A percentile compares a stretch with the other conserved stretches of the same genome.
Evolutionary conservation across 345 rosid species (phyloP).

Genomic region (Murraya paniculata): DNA sequence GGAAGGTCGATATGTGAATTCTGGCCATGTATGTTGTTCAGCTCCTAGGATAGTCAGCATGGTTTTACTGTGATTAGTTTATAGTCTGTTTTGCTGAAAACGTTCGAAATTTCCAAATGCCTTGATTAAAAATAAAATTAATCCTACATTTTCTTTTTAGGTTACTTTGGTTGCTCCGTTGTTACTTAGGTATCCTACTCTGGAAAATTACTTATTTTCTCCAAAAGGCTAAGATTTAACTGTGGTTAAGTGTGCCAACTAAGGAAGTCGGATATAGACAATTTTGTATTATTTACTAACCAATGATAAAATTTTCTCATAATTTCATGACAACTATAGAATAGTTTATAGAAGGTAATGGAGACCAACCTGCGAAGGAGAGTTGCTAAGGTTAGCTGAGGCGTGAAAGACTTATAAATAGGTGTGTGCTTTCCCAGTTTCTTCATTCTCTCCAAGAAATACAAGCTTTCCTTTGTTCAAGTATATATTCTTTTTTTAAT

Average conservation of each 20-base stretch:
- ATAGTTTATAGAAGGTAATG: slow-evolving; percentile 16
- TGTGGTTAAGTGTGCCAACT: slow-evolving; percentile 13
- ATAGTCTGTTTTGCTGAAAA: neutral
- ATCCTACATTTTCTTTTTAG: neutral
- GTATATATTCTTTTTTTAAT: neutral
- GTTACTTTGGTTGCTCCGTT: neutral
- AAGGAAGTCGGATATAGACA: slow-evolving; percentile 7
- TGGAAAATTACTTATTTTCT: neutral
- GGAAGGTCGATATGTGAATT: neutral
- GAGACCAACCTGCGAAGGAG: slow-evolving; percentile 5
- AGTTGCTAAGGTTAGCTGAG: neutral
- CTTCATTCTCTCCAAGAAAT: neutral
- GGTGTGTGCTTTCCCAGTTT: neutral
- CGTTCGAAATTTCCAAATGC: neutral
- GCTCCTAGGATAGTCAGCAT: neutral
- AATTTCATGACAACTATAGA: neutral
- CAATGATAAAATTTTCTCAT: slow-evolving; percentile 1
- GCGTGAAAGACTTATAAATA: slow-evolving; percentile 26
- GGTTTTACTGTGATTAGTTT: neutral
- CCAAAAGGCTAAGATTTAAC: neutral
- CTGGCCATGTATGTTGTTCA: neutral
- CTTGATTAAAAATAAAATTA: neutral
- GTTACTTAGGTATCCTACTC: neutral
- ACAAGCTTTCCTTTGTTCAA: neutral
- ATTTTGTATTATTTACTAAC: neutral